Conservation (phyloP, 805 yeast species). For the Yarrowia divulgata region DNA sequence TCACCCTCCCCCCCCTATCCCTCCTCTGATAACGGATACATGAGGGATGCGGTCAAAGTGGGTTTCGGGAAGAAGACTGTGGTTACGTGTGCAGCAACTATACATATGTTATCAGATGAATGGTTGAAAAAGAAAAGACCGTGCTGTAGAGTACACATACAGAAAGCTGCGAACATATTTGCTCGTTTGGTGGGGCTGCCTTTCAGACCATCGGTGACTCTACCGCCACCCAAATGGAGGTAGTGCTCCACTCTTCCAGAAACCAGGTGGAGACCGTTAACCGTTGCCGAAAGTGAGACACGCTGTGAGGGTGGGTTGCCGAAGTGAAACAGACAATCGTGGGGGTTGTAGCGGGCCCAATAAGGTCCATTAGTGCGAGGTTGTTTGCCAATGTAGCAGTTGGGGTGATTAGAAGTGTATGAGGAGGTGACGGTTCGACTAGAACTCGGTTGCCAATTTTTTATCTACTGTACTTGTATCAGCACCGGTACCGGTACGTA, state of each 20-base stretch:
- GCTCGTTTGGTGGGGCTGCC: neutral
- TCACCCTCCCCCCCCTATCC: neutral
- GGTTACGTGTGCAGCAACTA: conserved; percentile 9
- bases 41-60: conserved; percentile 2
- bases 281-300: conserved; percentile 5
- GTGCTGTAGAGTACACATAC: neutral
- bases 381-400: conserved; percentile 1
- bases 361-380: neutral
- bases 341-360: neutral
- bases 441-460: too few species aligned
- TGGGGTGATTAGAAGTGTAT: too few species aligned
- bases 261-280: conserved; percentile 2
- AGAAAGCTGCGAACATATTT: neutral
- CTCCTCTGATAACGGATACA: conserved; percentile 5
- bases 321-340: neutral
- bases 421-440: too few species aligned
- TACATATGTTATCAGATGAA: conserved; percentile 9
- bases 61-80: conserved; percentile 9
- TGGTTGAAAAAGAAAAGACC: neutral
- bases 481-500: too few species aligned
- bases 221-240: too few species aligned
- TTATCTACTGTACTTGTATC: too few species aligned
- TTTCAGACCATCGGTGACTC: neutral
- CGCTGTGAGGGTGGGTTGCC: neutral
- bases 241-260: too few species aligned